These are phyloP conservation scores for Nakaseomyces sp. DNA, from an alignment of 1,139 yeast genomes.

Conservation along the genomic window DNA sequence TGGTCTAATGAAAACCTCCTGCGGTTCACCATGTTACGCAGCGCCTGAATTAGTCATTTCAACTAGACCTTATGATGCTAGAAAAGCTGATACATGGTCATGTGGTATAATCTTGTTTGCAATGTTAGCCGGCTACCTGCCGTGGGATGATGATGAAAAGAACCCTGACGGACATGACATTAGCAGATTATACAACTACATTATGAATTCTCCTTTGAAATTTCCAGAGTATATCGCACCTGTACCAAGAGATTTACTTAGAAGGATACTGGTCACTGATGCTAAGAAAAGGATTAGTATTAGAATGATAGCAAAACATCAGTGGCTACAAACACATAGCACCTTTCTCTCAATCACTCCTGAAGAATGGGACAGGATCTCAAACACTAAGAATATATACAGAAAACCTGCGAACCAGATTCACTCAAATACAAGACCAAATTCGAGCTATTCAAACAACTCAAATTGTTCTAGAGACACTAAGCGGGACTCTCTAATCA, in stretches of 20 bases:
- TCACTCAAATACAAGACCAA: slow-evolving; percentile 31
- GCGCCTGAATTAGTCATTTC: slow-evolving; percentile 94
- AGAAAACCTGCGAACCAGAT: slow-evolving; percentile 33
- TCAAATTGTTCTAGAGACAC: slow-evolving; percentile 27
- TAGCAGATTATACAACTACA: slow-evolving; percentile 80
- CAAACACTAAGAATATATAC: slow-evolving; percentile 36
- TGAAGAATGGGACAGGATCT: slow-evolving; percentile 72
- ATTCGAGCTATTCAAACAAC: slow-evolving; percentile 30
- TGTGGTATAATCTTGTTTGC: slow-evolving; percentile 93
- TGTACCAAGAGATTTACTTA: slow-evolving; percentile 78
- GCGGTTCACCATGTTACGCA: slow-evolving; percentile 98
- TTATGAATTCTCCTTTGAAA: slow-evolving; percentile 81
- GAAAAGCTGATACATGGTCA: slow-evolving; percentile 95
- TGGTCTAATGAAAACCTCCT: slow-evolving; percentile 88
- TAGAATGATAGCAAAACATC: slow-evolving; percentile 65
- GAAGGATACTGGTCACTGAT: slow-evolving; percentile 62
- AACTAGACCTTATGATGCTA: slow-evolving; percentile 78
- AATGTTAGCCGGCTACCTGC: slow-evolving; percentile 96
- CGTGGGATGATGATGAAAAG: slow-evolving; percentile 95
- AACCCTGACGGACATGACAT: slow-evolving; percentile 96
- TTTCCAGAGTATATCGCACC: slow-evolving; percentile 93
- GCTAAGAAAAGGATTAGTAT: slow-evolving; percentile 69
- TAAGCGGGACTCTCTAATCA: slow-evolving; percentile 22
- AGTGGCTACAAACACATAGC: slow-evolving; percentile 83
- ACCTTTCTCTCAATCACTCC: slow-evolving; percentile 79